A percentile compares a stretch with the other conserved stretches of the same genome.
Conservation (phyloP, 2,329 filamentous ascomycete genomes). For the Exophiala oligosperma region DNA sequence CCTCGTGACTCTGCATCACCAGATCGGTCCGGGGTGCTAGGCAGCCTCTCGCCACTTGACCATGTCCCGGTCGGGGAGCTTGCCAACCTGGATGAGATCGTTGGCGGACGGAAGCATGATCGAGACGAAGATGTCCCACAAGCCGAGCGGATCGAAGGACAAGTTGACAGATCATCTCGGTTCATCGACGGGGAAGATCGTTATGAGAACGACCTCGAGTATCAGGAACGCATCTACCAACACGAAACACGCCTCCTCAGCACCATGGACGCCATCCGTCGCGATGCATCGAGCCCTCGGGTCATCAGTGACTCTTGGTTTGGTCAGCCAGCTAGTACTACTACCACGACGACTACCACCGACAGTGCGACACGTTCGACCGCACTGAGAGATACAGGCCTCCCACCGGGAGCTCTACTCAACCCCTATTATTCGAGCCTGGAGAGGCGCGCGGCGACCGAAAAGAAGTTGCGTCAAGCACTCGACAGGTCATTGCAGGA, state of each 20-base stretch:
- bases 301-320: conserved; percentile 9
- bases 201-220: not conserved
- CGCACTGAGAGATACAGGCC: no score
- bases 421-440: no score
- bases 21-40: conserved; percentile 19
- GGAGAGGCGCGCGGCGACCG: no score
- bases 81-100: not conserved
- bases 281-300: conserved; percentile 1
- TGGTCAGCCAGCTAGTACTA: conserved; percentile 2
- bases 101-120: not conserved
- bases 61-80: conserved; percentile 14
- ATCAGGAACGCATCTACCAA: not conserved
- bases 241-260: conserved; percentile 3
- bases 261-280: conserved; percentile 3
- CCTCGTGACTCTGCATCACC: conserved; percentile 8
- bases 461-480: no score
- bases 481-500: no score
- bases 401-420: no score
- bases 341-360: no score
- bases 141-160: conserved; percentile 12
- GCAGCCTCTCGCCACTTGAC: conserved; percentile 21
- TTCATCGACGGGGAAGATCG: not conserved
- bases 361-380: no score
- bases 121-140: not conserved
- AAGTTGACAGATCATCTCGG: conserved; percentile 4